Evolutionary conservation across 2,329 filamentous ascomycete genomes (phyloP).

Genomic region (Phialocephala sp.): DNA sequence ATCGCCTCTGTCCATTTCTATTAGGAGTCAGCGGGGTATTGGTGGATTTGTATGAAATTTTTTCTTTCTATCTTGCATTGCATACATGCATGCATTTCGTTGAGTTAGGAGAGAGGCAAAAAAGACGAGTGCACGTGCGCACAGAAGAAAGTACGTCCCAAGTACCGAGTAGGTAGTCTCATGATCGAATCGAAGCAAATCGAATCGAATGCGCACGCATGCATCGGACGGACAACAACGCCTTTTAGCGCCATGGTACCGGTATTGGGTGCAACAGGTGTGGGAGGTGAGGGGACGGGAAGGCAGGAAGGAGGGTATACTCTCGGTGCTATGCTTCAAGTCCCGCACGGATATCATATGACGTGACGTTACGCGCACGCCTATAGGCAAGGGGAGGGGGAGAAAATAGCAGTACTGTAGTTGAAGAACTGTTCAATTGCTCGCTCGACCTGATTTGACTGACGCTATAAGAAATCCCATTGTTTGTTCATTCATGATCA

Average conservation of each 20-base stretch:
- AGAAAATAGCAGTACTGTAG: not conserved
- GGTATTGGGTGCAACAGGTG: no score
- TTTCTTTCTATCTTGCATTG: no score
- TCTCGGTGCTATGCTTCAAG: not conserved
- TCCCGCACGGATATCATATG: not conserved
- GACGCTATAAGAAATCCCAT: not conserved
- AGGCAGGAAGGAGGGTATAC: not conserved
- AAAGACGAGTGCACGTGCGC: no score
- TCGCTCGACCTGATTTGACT: not conserved
- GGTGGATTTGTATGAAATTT: not conserved
- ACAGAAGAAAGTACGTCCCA: no score
- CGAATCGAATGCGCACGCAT: not conserved
- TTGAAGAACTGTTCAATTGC: conserved; percentile 9
- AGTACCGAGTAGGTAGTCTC: no score
- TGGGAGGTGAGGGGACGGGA: not conserved
- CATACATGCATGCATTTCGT: not conserved
- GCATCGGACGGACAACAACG: not conserved
- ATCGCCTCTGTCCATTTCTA: not conserved
- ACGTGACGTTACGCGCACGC: not conserved
- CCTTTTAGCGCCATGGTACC: not conserved
- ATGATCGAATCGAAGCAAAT: not conserved
- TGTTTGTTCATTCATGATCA: not conserved
- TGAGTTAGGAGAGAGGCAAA: no score
- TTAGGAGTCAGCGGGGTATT: not conserved
- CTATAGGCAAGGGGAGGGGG: not conserved